Evolutionary conservation across 805 yeast species (phyloP).

Genomic region (Schizosaccharomyces lindneri): DNA sequence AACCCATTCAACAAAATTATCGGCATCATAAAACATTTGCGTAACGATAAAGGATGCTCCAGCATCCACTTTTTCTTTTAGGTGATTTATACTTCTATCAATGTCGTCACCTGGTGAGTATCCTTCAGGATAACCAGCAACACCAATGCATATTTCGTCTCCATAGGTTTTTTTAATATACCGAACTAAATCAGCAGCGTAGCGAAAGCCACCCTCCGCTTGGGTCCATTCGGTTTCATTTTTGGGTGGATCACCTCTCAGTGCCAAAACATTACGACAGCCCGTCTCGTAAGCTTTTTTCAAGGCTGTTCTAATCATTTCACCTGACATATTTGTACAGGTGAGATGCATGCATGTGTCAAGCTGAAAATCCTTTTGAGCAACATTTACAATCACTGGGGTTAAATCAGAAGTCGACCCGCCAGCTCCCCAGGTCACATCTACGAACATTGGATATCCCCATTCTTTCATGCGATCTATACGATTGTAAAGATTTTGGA

Average conservation of each 20-base stretch:
- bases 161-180: conserved; percentile 62
- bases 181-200: conserved; percentile 64
- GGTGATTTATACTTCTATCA: conserved; percentile 27
- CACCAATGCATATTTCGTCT: conserved; percentile 77
- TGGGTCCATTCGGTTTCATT: conserved; percentile 15
- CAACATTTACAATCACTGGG: conserved; percentile 72
- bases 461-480: conserved; percentile 93
- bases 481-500: conserved; percentile 81
- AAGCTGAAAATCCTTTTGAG: conserved; percentile 70
- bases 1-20: conserved; percentile 67
- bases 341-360: conserved; percentile 97
- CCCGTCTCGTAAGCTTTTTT: conserved; percentile 71
- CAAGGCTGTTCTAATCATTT: conserved; percentile 61
- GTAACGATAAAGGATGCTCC: conserved; percentile 90
- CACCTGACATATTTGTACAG: conserved; percentile 78
- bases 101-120: conserved; percentile 46
- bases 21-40: conserved; percentile 91
- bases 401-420: conserved; percentile 60
- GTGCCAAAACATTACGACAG: conserved; percentile 80
- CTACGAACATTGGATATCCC: conserved; percentile 63
- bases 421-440: conserved; percentile 97
- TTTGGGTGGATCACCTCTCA: conserved; percentile 85
- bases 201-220: conserved; percentile 51
- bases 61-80: conserved; percentile 74
- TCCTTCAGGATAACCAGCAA: conserved; percentile 95